Conservation (phyloP, 1,139 yeast genomes). For the Debaryomycetaceae sp. region DNA sequence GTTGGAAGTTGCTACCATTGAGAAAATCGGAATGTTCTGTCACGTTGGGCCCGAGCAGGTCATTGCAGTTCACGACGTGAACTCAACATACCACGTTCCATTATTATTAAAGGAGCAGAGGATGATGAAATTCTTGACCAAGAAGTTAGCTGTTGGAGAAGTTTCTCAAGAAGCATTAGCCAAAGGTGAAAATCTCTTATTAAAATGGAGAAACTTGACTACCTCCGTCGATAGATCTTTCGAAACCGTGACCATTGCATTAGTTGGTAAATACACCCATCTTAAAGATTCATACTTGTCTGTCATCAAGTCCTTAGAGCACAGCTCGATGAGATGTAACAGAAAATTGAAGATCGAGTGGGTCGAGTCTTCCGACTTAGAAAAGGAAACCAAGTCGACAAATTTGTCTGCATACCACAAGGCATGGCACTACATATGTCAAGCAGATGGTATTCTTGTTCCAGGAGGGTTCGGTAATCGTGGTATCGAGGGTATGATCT, state of each 20-base stretch:
- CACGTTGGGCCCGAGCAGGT: constrained; percentile 98
- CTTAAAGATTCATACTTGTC: constrained; percentile 93
- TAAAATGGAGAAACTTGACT: constrained; percentile 80
- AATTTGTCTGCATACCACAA: constrained; percentile 81
- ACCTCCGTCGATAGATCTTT: constrained; percentile 73
- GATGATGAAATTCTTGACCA: constrained; percentile 69
- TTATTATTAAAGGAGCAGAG: constrained; percentile 83
- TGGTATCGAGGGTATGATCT: constrained; percentile 97
- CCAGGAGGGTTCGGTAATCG: constrained; percentile 98
- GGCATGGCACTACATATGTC: constrained; percentile 93
- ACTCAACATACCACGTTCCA: constrained; percentile 97
- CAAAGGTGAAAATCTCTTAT: constrained; percentile 68
- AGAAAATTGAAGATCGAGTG: constrained; percentile 84
- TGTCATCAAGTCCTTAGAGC: constrained; percentile 93
- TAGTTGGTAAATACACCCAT: constrained; percentile 96
- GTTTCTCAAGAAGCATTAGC: constrained; percentile 53
- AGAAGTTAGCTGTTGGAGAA: constrained; percentile 62
- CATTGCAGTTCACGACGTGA: constrained; percentile 93
- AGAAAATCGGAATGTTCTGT: constrained; percentile 97
- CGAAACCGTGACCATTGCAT: constrained; percentile 88
- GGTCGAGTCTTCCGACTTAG: constrained; percentile 94
- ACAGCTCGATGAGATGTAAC: constrained; percentile 85
- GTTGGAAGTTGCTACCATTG: constrained; percentile 79
- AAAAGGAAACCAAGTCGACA: constrained; percentile 59
- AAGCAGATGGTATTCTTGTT: constrained; percentile 94